Percentiles rank a stretch among this genome's conserved stretches.
Conservation (phyloP, 257 asterid genomes). For the Jasminum sambac region DNA sequence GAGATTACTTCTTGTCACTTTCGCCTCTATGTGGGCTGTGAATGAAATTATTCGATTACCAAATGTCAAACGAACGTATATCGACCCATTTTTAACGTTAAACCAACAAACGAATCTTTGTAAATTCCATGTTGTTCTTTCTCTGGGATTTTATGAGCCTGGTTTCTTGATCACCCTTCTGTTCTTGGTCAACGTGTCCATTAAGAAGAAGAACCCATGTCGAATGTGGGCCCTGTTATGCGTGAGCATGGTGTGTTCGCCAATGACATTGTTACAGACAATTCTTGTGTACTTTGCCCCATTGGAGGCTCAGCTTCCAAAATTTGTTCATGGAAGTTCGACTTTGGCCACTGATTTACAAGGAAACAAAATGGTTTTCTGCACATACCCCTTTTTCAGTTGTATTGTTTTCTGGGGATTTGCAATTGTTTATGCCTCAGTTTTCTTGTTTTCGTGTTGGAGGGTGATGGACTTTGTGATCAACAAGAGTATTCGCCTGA, state of each 20-base stretch:
- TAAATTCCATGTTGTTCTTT: conserved; percentile 61
- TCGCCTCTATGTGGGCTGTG: conserved; percentile 49
- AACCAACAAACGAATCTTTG: conserved; percentile 53
- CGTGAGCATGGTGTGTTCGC: conserved; percentile 36
- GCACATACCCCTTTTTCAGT: conserved; percentile 71
- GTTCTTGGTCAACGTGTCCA: conserved; percentile 59
- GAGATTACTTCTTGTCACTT: conserved; percentile 52
- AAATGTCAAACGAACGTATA: conserved; percentile 29
- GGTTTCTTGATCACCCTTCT: conserved; percentile 66
- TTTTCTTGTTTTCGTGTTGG: conserved; percentile 66
- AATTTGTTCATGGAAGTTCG: conserved; percentile 50
- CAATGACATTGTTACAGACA: conserved; percentile 42
- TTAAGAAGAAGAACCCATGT: conserved; percentile 38
- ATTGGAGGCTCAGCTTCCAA: conserved; percentile 37
- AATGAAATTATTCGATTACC: conserved; percentile 58
- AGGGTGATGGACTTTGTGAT: conserved; percentile 58
- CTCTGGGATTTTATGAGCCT: conserved; percentile 69
- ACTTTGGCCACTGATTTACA: conserved; percentile 27
- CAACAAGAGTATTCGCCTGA: conserved; percentile 57
- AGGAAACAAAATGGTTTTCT: conserved; percentile 42
- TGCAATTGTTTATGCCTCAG: conserved; percentile 44
- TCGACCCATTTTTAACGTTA: conserved; percentile 36
- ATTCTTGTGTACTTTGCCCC: conserved; percentile 49
- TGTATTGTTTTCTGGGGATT: conserved; percentile 52
- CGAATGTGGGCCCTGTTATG: conserved; percentile 43